Evolutionary conservation across 2,329 filamentous ascomycete species (phyloP), one percentile per base, ranked within the genome.

Genomic region (Phialophora expanda): DNA sequence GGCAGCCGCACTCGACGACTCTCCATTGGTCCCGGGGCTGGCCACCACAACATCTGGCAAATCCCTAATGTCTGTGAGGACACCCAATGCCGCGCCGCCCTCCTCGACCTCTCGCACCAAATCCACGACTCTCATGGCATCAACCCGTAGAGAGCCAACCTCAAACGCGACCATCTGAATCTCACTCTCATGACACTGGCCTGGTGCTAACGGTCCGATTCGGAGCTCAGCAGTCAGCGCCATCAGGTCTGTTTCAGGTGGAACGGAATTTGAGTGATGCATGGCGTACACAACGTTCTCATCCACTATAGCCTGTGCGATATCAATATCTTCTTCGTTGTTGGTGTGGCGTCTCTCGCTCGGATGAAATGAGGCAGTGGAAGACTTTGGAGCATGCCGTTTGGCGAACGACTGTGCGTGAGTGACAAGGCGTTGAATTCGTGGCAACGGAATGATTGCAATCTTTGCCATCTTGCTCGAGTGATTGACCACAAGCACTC

Each of bases 401-500:
- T 70, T 71, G 14, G 66, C 64, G n/a, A 71, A 64, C 7, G 55
- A 59, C 32, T 71, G 70, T 44, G 64, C 63, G 9, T 69, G 65
- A 24, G 60, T 70, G 2, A 67, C 62, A 79, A 83, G 2, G 22
- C 69, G 63, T 26, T 72, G 70, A 12, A 73, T 64, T 9, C 69
- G 70, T 9, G 84, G 82, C 17, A 87, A 78, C 1, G 82, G 82
- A 22, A 85, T 74, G 48, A 89, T 77, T 6, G 83, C 83, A 57
- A 89, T 81, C 69, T 85, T 84, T 3, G 84, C 81, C 22, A 78
- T 72, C 56, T 81, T 80, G n/a, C 77, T 75, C 14, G 85, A 87
- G 12, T 83, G 82, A 70, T 89, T 89, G 62, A 87, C 82, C 46
- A 88, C 83, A 66, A 88, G 86, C 3, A 88, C 77, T 46, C 80